A percentile compares a stretch with the other conserved stretches of the same genome.
Conservation (phyloP, 495 filamentous ascomycete genomes). For the Darksidea phi region DNA sequence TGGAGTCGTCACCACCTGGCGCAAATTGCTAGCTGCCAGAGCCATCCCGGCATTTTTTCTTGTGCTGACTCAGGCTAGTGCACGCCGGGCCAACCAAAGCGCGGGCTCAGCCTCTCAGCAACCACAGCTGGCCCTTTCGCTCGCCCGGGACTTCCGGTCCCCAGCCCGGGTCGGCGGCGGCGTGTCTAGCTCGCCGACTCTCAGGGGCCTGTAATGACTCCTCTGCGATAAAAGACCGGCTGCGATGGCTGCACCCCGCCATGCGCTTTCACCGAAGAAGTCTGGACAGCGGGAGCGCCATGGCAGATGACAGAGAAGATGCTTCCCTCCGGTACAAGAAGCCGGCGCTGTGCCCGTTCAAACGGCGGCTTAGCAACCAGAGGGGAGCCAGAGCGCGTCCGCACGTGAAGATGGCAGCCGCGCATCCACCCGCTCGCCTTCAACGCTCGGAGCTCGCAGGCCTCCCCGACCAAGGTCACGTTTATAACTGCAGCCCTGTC, state of each 20-base stretch:
- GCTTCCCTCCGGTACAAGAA: slow-evolving; percentile 3
- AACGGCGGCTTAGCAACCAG: slow-evolving; percentile 19
- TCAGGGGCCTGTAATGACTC: neutral
- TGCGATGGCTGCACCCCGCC: slow-evolving; percentile 21
- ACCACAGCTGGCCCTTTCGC: neutral
- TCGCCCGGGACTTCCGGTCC: neutral
- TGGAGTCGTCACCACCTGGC: slow-evolving; percentile 13
- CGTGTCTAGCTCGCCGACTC: neutral
- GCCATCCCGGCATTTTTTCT: slow-evolving; percentile 28
- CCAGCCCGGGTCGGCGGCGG: neutral
- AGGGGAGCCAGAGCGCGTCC: neutral
- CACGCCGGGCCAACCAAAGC: neutral
- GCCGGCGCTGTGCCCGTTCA: slow-evolving; percentile 2
- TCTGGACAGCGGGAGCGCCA: neutral
- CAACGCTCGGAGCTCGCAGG: neutral
- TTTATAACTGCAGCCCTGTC: neutral
- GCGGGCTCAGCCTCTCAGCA: slow-evolving; percentile 4
- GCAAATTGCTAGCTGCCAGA: slow-evolving; percentile 5
- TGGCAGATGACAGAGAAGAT: neutral
- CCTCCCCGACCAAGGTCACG: slow-evolving; percentile 1
- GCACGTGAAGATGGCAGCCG: slow-evolving; percentile 3
- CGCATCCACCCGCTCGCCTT: neutral
- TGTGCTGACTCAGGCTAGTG: slow-evolving; percentile 11
- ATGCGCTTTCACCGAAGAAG: neutral
- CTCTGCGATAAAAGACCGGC: slow-evolving; percentile 22